phyloP scores from a whole-genome alignment of 2,329 filamentous ascomycete species.

The Ceratocystis colombiana region DNA sequence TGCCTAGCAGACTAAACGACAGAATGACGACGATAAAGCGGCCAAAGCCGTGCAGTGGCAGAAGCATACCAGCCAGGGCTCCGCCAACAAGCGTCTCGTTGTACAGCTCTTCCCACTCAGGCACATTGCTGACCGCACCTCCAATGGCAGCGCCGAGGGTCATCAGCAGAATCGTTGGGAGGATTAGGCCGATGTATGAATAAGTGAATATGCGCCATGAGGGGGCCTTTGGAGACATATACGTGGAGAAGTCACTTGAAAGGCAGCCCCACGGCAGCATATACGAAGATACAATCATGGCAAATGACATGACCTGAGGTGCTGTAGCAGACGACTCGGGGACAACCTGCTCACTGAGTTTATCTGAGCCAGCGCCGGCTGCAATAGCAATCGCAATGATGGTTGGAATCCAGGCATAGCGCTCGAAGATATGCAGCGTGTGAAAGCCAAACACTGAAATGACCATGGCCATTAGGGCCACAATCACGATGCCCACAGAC shows the following conservation, averaged over 20 bases:
- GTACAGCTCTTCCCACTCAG: slow-evolving; percentile 46
- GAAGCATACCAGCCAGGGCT: slow-evolving; percentile 50
- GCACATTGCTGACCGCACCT: slow-evolving; percentile 46
- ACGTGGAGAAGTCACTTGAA: slow-evolving; percentile 51
- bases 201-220: slow-evolving; percentile 41
- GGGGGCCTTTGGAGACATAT: slow-evolving; percentile 45
- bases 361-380: slow-evolving; percentile 43
- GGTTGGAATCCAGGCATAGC: slow-evolving; percentile 47
- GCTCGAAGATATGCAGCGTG: slow-evolving; percentile 48
- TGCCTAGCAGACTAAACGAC: slow-evolving; percentile 48
- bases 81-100: slow-evolving; percentile 46
- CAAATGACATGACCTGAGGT: slow-evolving; percentile 44
- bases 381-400: slow-evolving; percentile 46
- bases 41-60: slow-evolving; percentile 49
- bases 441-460: slow-evolving; percentile 54
- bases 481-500: slow-evolving; percentile 51
- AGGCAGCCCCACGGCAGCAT: slow-evolving; percentile 53
- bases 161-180: slow-evolving; percentile 51
- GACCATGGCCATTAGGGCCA: slow-evolving; percentile 45
- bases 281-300: slow-evolving; percentile 52
- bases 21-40: slow-evolving; percentile 52
- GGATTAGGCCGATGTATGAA: slow-evolving; percentile 45
- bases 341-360: slow-evolving; percentile 40
- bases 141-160: slow-evolving; percentile 54
- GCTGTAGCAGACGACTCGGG: slow-evolving; percentile 28